These are phyloP conservation scores for Boletus subparvulus DNA, from an alignment of 768 basidiomycete species.

Conservation along the genomic window DNA sequence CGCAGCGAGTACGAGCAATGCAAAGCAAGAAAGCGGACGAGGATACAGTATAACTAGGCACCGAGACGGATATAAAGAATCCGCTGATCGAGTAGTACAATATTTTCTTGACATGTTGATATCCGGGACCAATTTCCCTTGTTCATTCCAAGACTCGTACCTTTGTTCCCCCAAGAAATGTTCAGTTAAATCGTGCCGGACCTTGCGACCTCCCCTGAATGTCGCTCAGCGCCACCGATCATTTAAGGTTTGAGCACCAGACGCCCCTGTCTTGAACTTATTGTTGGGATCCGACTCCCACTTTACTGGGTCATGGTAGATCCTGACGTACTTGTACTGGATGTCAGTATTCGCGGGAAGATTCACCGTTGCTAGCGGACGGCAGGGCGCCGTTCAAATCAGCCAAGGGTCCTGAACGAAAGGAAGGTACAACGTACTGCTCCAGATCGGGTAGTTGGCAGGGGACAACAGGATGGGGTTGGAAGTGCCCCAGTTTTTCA, in stretches of 20 bases:
- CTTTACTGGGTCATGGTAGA: slow-evolving; percentile 50
- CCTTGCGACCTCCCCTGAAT: not conserved
- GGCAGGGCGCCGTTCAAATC: not conserved
- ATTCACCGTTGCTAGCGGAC: slow-evolving; percentile 51
- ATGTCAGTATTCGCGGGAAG: slow-evolving; percentile 57
- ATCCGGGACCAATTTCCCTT: slow-evolving; percentile 7
- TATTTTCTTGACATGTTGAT: slow-evolving; percentile 5
- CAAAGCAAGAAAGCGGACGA: no score
- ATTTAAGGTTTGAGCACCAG: slow-evolving; percentile 37
- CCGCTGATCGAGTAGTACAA: not conserved
- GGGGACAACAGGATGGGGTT: slow-evolving; percentile 55
- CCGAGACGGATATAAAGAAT: no score
- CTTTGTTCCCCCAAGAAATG: not conserved
- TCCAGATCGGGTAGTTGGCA: slow-evolving; percentile 67
- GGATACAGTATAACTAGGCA: no score
- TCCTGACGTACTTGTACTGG: slow-evolving; percentile 74
- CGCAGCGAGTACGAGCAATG: no score
- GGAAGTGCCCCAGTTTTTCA: slow-evolving; percentile 61
- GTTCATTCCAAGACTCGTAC: slow-evolving; percentile 1
- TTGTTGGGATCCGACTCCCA: slow-evolving; percentile 75
- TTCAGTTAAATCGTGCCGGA: not conserved
- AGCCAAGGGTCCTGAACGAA: slow-evolving; percentile 1
- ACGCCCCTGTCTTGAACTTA: slow-evolving; percentile 46
- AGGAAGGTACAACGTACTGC: slow-evolving; percentile 43
- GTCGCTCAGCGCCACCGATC: slow-evolving; percentile 44